Evolutionary conservation across 163 green algal species (phyloP).

Genomic region (Scenedesmus sp.): DNA sequence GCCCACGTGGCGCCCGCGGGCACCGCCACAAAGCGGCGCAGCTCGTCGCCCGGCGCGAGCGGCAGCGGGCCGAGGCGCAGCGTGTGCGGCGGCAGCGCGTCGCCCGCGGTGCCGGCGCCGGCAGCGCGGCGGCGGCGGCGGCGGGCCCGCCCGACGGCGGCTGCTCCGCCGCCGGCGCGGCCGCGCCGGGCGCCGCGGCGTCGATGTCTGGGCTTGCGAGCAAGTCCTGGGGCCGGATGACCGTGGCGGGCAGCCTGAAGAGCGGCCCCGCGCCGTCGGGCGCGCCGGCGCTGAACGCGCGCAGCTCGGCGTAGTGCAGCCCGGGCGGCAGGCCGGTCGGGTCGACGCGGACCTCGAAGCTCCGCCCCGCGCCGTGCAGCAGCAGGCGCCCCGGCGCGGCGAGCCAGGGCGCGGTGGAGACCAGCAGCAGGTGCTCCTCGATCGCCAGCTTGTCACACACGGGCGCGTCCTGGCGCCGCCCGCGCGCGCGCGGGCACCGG

Average conservation of each 20-base stretch:
- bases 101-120: not conserved
- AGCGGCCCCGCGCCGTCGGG: conserved; percentile 61
- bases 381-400: conserved; percentile 73
- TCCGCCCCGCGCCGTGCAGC: conserved; percentile 77
- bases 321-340: conserved; percentile 62
- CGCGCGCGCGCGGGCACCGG: no score
- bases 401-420: conserved; percentile 67
- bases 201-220: conserved; percentile 23
- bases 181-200: not conserved
- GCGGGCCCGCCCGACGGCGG: not conserved
- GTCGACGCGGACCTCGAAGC: conserved; percentile 71
- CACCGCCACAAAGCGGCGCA: conserved; percentile 76
- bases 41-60: conserved; percentile 58
- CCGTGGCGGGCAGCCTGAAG: conserved; percentile 76
- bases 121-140: not conserved
- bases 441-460: conserved; percentile 62
- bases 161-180: conserved; percentile 5
- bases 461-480: conserved; percentile 56
- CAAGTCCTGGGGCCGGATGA: conserved; percentile 68
- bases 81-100: conserved; percentile 31
- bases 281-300: conserved; percentile 57
- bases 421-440: conserved; percentile 75
- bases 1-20: conserved; percentile 87
- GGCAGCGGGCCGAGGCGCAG: conserved; percentile 43
- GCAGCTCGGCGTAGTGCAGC: conserved; percentile 86